Conservation (phyloP, 768 basidiomycete species). For the Auricularia sp. region DNA sequence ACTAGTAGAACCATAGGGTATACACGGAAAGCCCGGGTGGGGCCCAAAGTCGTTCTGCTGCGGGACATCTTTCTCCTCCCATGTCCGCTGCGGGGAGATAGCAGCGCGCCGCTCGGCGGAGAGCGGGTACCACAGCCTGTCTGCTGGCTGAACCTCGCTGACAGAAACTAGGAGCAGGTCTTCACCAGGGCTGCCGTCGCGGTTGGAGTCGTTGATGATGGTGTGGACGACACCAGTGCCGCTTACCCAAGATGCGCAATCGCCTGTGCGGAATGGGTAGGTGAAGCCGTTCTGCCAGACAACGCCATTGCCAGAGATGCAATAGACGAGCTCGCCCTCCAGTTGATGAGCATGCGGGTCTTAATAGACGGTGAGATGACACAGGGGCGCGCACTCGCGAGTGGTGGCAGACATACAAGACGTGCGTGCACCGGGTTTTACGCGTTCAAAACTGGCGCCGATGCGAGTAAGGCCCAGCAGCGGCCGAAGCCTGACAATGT, state of each 20-base stretch:
- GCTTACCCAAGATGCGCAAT: slow-evolving; percentile 11
- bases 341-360: slow-evolving; percentile 10
- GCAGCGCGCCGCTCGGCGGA: slow-evolving; percentile 1
- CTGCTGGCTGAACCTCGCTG: slow-evolving; percentile 6
- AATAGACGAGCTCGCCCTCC: slow-evolving; percentile 12
- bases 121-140: slow-evolving; percentile 7
- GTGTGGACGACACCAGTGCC: slow-evolving; percentile 14
- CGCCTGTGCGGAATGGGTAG: slow-evolving; percentile 7
- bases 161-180: slow-evolving; percentile 10
- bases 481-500: no score
- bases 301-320: slow-evolving; percentile 10
- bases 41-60: slow-evolving; percentile 10
- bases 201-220: slow-evolving; percentile 14
- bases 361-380: not conserved
- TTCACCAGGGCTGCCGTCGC: slow-evolving; percentile 7
- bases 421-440: slow-evolving; percentile 11
- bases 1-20: not conserved
- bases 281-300: slow-evolving; percentile 14
- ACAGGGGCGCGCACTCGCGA: not conserved
- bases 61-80: slow-evolving; percentile 8
- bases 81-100: slow-evolving; percentile 1
- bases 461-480: not conserved
- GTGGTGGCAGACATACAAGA: slow-evolving; percentile 6
- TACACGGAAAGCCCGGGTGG: slow-evolving; percentile 10
- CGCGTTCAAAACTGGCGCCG: slow-evolving; percentile 12